Conservation (phyloP, 768 basidiomycete genomes). For the Russula sp. region DNA sequence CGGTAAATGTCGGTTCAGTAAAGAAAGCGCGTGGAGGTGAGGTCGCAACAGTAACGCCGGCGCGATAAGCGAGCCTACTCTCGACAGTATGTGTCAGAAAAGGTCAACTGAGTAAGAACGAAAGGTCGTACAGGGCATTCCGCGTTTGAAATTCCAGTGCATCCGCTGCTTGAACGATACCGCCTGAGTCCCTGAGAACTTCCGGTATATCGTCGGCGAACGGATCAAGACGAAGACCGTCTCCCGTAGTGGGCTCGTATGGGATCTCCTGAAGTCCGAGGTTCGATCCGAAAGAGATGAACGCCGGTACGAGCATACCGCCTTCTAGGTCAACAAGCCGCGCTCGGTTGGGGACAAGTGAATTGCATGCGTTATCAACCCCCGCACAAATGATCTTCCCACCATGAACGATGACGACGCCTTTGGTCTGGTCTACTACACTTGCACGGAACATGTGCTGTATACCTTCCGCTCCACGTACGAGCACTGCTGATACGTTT, state of each 20-base stretch:
- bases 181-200: conserved; percentile 38
- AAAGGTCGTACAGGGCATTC: conserved; percentile 29
- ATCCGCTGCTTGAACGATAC: conserved; percentile 56
- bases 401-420: conserved; percentile 42
- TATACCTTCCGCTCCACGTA: conserved; percentile 8
- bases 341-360: conserved; percentile 8
- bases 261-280: conserved; percentile 63
- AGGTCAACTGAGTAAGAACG: not conserved
- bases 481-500: conserved; percentile 43
- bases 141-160: conserved; percentile 46
- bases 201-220: conserved; percentile 37
- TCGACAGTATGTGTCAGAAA: conserved; percentile 2
- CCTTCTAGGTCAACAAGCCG: conserved; percentile 51
- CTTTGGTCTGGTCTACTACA: conserved; percentile 11
- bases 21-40: conserved; percentile 31
- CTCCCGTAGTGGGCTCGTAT: conserved; percentile 51
- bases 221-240: conserved; percentile 52
- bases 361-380: conserved; percentile 22
- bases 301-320: conserved; percentile 54
- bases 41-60: conserved; percentile 41
- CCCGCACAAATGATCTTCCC: conserved; percentile 51
- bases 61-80: conserved; percentile 40
- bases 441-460: conserved; percentile 21
- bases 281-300: conserved; percentile 56
- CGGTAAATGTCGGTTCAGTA: conserved; percentile 4